phyloP scores from a whole-genome alignment of 2,329 filamentous ascomycete species.

The Orbilia oligospora region DNA sequence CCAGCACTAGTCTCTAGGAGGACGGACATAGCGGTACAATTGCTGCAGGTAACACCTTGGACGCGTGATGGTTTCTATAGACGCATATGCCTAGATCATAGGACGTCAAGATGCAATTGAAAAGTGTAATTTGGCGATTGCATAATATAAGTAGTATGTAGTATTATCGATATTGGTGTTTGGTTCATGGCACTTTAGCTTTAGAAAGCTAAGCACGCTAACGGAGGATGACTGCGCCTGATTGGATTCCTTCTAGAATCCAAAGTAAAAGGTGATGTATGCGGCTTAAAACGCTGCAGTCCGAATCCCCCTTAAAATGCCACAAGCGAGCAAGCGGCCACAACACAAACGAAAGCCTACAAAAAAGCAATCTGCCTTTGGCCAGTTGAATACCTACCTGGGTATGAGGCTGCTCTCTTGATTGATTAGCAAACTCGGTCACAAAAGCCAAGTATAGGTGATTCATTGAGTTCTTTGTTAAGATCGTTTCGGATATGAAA shows the following conservation, averaged over 20 bases:
- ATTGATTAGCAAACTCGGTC: neutral
- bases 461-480: neutral
- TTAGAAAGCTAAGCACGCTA: no score
- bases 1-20: slow-evolving; percentile 92
- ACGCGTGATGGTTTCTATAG: neutral
- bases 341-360: neutral
- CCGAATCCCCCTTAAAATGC: neutral
- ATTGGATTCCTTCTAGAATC: no score
- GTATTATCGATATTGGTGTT: no score
- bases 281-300: neutral
- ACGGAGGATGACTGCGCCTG: neutral
- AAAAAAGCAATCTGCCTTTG: no score
- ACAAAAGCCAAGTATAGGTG: neutral
- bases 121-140: neutral
- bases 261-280: no score
- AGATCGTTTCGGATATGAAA: no score
- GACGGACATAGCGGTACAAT: slow-evolving; percentile 79
- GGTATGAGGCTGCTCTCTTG: neutral
- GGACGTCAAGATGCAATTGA: neutral
- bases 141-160: neutral
- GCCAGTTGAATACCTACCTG: no score
- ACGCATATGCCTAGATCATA: neutral
- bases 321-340: neutral
- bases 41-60: neutral
- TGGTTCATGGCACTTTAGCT: neutral